These are phyloP conservation scores for Ogataea pilisensis DNA, from an alignment of 805 yeast genomes.

Conservation along the genomic window DNA sequence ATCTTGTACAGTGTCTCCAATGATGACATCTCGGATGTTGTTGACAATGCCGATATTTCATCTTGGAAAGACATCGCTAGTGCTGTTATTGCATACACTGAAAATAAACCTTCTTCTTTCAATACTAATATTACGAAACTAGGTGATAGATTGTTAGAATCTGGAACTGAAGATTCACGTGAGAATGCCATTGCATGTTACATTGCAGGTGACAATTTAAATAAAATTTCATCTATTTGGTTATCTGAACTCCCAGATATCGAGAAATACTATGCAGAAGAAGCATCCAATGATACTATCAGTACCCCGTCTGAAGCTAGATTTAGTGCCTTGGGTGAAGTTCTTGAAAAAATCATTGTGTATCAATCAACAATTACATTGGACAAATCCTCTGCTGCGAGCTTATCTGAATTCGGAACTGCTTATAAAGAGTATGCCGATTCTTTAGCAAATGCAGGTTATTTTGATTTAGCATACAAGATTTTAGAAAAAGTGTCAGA, in stretches of 20 bases:
- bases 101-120: constrained; percentile 44
- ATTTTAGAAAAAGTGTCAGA: constrained; percentile 70
- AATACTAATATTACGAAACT: constrained; percentile 54
- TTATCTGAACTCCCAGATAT: constrained; percentile 54
- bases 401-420: constrained; percentile 47
- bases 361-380: constrained; percentile 52
- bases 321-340: constrained; percentile 71
- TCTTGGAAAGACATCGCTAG: constrained; percentile 85
- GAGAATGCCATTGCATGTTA: constrained; percentile 74
- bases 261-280: constrained; percentile 41
- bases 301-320: constrained; percentile 77
- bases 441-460: constrained; percentile 75
- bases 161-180: constrained; percentile 43
- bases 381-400: constrained; percentile 37
- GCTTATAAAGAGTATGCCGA: constrained; percentile 80
- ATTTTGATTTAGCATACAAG: constrained; percentile 73
- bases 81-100: constrained; percentile 55
- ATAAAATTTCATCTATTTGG: constrained; percentile 81
- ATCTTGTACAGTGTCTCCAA: constrained; percentile 62
- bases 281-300: constrained; percentile 40
- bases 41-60: constrained; percentile 66
- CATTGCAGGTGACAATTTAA: constrained; percentile 76
- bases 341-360: constrained; percentile 79
- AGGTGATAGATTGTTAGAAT: constrained; percentile 69
- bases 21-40: constrained; percentile 58